Evolutionary conservation across 1,284 basidiomycete species (phyloP).

Genomic region (Pseudozyma sp.): DNA sequence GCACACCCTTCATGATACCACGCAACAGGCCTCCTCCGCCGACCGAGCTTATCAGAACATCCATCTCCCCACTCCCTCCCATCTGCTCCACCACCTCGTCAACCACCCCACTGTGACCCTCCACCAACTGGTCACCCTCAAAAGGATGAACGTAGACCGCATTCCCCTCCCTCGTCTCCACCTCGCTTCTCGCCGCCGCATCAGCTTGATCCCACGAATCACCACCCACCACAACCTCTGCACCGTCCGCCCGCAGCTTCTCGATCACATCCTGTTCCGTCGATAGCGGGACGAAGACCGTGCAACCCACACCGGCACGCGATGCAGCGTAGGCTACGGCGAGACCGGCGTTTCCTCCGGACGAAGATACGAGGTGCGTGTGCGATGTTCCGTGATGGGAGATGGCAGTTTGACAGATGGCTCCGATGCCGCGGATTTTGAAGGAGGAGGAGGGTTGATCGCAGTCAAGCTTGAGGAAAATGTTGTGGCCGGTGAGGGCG

Average conservation of each 20-base stretch:
- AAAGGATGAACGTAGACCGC: conserved; percentile 64
- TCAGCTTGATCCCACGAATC: conserved; percentile 46
- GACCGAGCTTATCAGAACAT: conserved; percentile 29
- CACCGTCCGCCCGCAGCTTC: conserved; percentile 45
- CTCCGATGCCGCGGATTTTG: conserved; percentile 65
- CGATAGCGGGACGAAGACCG: conserved; percentile 58
- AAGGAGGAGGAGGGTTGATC: conserved; percentile 65
- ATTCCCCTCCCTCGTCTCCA: conserved; percentile 9
- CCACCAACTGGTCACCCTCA: conserved; percentile 55
- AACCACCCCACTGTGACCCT: conserved; percentile 58
- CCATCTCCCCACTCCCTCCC: neutral
- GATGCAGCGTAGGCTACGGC: conserved; percentile 59
- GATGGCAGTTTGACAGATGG: conserved; percentile 23
- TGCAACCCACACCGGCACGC: conserved; percentile 50
- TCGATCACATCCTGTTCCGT: conserved; percentile 46
- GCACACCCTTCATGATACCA: conserved; percentile 26
- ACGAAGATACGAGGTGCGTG: conserved; percentile 60
- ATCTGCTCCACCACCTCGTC: conserved; percentile 31
- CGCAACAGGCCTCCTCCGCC: conserved; percentile 38
- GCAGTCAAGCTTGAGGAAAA: conserved; percentile 67
- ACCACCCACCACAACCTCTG: conserved; percentile 38
- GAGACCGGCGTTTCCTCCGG: conserved; percentile 68
- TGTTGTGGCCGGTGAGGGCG: conserved; percentile 29
- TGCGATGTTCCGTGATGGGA: neutral
- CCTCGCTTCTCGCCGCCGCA: conserved; percentile 30